Conservation (phyloP, 1,284 basidiomycete genomes). For the Waitea zeae region DNA sequence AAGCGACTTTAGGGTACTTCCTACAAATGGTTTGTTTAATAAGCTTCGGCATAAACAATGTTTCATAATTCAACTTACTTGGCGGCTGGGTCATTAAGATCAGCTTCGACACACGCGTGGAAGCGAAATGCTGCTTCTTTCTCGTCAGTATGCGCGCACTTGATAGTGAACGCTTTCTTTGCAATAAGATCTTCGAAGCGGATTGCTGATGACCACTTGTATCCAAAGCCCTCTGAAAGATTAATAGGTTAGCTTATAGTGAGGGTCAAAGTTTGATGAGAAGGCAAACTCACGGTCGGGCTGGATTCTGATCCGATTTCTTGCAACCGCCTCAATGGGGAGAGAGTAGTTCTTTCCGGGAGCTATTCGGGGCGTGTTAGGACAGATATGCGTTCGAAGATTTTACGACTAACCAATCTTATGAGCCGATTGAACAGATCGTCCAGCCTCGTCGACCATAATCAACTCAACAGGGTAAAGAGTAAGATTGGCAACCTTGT, state of each 20-base stretch:
- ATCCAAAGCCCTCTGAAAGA: slow-evolving; percentile 75
- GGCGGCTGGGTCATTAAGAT: slow-evolving; percentile 43
- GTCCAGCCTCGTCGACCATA: slow-evolving; percentile 74
- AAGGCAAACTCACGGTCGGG: slow-evolving; percentile 64
- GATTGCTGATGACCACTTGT: slow-evolving; percentile 84
- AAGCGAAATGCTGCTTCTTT: slow-evolving; percentile 90
- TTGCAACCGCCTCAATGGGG: slow-evolving; percentile 82
- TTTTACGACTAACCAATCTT: slow-evolving; percentile 69
- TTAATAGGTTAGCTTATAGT: slow-evolving; percentile 3
- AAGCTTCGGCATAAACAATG: no score
- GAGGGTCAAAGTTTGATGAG: slow-evolving; percentile 2
- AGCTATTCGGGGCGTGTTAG: slow-evolving; percentile 18
- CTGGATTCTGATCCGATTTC: slow-evolving; percentile 73
- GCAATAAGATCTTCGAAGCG: slow-evolving; percentile 83
- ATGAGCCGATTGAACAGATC: slow-evolving; percentile 66
- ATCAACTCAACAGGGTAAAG: slow-evolving; percentile 90
- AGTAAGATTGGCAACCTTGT: slow-evolving; percentile 85
- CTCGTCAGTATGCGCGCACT: slow-evolving; percentile 71
- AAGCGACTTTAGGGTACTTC: slow-evolving; percentile 70
- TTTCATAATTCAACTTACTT: slow-evolving; percentile 24
- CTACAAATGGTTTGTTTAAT: no score
- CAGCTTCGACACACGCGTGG: slow-evolving; percentile 82
- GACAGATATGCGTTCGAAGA: background rate
- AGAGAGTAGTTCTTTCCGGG: slow-evolving; percentile 85
- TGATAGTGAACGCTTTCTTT: slow-evolving; percentile 67